phyloP scores from a whole-genome alignment of 345 rosid genomes.

The Salix dunnii region DNA sequence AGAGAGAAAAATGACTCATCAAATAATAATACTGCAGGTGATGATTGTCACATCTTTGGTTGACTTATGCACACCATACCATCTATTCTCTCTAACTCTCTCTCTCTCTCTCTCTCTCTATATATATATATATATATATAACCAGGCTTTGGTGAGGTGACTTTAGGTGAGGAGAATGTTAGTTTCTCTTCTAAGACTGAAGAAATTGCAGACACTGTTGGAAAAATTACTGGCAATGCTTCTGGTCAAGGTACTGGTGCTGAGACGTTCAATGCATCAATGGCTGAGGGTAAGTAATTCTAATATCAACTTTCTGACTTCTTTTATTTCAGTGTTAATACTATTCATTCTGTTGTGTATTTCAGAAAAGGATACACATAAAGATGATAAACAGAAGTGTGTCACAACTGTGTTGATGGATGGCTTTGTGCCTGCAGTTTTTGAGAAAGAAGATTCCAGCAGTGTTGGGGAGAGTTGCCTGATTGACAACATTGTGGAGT shows the following conservation, averaged over 20 bases:
- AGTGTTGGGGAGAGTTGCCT: not conserved
- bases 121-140: not conserved
- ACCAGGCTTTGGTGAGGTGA: slow-evolving; percentile 10
- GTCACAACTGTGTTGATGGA: not conserved
- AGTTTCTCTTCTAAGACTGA: slow-evolving; percentile 9
- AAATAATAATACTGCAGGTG: slow-evolving; percentile 20
- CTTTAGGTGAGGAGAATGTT: not conserved
- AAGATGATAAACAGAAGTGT: slow-evolving; percentile 18
- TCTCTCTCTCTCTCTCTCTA: not conserved
- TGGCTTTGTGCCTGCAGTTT: slow-evolving; percentile 1
- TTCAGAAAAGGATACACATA: slow-evolving; percentile 22
- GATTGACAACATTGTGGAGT: slow-evolving; percentile 6
- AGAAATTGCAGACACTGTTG: not conserved
- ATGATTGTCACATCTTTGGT: not conserved
- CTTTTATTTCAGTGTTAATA: not conserved
- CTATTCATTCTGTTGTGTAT: not conserved
- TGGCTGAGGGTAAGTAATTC: slow-evolving; percentile 22
- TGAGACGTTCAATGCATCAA: slow-evolving; percentile 12
- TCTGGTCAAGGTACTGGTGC: slow-evolving; percentile 10
- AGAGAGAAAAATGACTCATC: not conserved
- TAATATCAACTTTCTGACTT: not conserved
- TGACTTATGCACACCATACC: not conserved
- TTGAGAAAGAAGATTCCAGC: slow-evolving; percentile 1
- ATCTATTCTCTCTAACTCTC: not conserved
- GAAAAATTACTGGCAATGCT: not conserved